phyloP scores from a whole-genome alignment of 257 asterid species.

The Cruciata laevipes region DNA sequence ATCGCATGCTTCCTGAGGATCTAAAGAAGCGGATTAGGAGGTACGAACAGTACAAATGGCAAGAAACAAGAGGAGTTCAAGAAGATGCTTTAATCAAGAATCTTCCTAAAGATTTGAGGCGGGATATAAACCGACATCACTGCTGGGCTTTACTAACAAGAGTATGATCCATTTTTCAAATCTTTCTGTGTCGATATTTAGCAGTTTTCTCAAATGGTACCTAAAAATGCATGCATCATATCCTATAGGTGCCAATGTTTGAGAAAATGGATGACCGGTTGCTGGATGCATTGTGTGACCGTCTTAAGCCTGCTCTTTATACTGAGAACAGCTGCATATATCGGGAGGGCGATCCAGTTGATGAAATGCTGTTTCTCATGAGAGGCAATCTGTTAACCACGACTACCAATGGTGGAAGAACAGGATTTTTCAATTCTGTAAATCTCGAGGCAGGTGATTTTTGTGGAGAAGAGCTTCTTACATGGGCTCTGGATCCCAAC shows the following conservation, averaged over 20 bases:
- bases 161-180: conserved; percentile 25
- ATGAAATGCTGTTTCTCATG: conserved; percentile 63
- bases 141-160: conserved; percentile 54
- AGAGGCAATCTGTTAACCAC: conserved; percentile 42
- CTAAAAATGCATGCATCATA: not conserved
- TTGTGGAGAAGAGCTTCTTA: conserved; percentile 32
- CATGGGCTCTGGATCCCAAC: conserved; percentile 34
- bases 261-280: conserved; percentile 54
- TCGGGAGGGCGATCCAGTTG: conserved; percentile 64
- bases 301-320: conserved; percentile 45
- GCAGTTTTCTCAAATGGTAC: not conserved
- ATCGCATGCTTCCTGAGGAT: conserved; percentile 33
- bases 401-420: conserved; percentile 58
- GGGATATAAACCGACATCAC: conserved; percentile 64
- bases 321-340: conserved; percentile 43
- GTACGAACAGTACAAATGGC: conserved; percentile 46
- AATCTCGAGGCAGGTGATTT: conserved; percentile 37
- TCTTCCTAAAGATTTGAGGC: conserved; percentile 60
- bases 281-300: conserved; percentile 47
- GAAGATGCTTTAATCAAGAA: conserved; percentile 49
- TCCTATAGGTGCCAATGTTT: conserved; percentile 55
- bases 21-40: conserved; percentile 28
- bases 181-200: not conserved
- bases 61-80: conserved; percentile 59
- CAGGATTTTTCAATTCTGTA: conserved; percentile 52